These are phyloP conservation scores for Nicotiana tomentosiformis DNA, from an alignment of 257 asterid species.

Conservation along the genomic window DNA sequence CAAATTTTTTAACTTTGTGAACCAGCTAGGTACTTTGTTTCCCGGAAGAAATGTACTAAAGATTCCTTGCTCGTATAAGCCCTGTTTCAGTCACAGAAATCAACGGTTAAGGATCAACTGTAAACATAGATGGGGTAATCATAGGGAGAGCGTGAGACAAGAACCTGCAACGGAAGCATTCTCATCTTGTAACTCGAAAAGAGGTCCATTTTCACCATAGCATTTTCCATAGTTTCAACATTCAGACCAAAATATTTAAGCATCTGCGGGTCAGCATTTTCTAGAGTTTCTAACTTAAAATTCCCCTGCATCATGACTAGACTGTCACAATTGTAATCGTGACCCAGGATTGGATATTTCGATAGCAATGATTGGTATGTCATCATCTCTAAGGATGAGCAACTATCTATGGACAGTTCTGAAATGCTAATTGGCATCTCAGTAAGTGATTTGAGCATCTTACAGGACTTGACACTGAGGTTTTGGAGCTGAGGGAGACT, in stretches of 20 bases:
- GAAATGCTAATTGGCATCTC: conserved; percentile 8
- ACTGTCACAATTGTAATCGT: neutral
- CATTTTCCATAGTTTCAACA: neutral
- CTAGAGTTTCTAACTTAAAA: neutral
- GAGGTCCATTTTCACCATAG: neutral
- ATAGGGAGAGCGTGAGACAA: neutral
- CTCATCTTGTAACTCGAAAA: neutral
- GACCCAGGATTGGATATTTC: neutral
- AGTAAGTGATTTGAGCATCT: conserved; percentile 8
- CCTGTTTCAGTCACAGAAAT: neutral
- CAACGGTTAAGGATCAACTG: neutral
- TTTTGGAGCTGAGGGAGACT: conserved; percentile 10
- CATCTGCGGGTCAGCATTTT: neutral
- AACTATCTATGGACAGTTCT: conserved; percentile 6
- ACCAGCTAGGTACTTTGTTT: conserved; percentile 4
- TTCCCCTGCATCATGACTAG: neutral
- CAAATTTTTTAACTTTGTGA: neutral
- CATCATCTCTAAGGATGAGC: conserved; percentile 7
- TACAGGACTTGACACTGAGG: conserved; percentile 7
- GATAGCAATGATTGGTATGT: neutral
- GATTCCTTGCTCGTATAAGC: neutral
- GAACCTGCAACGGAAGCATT: conserved; percentile 9
- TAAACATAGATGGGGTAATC: neutral
- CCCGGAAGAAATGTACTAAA: conserved; percentile 11
- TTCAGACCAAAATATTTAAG: neutral